phyloP scores from a whole-genome alignment of 108 stramenopile species.

The Pseudonitzschia pungens region DNA sequence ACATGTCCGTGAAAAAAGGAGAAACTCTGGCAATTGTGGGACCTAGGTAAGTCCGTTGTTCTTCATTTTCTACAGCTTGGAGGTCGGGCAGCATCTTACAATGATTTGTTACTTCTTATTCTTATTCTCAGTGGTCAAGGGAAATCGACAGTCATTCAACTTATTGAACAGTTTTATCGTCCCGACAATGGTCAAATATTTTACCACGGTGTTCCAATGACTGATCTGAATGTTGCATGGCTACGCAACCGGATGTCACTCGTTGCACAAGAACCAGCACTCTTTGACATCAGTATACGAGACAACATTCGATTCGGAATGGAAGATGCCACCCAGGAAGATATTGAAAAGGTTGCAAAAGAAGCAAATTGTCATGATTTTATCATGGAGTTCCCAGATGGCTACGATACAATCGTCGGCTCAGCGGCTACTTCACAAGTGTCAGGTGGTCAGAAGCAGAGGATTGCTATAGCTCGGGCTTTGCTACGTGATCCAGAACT shows the following conservation, averaged over 20 bases:
- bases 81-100: no score
- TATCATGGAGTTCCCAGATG: constrained; percentile 65
- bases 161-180: constrained; percentile 96
- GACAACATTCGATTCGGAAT: constrained; percentile 90
- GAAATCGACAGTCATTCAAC: constrained; percentile 78
- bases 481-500: constrained; percentile 77
- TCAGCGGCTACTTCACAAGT: constrained; percentile 55
- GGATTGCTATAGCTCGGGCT: constrained; percentile 88
- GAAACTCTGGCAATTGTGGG: constrained; percentile 34
- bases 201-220: constrained; percentile 82
- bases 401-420: constrained; percentile 53
- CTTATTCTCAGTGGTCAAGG: constrained; percentile 80
- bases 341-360: constrained; percentile 81
- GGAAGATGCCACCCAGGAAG: constrained; percentile 45
- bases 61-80: no score
- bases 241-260: constrained; percentile 85
- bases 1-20: constrained; percentile 39
- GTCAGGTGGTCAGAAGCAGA: constrained; percentile 61
- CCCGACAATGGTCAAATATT: constrained; percentile 72
- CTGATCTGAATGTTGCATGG: constrained; percentile 68
- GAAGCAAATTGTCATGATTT: constrained; percentile 90
- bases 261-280: constrained; percentile 91
- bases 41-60: no score
- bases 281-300: constrained; percentile 86
- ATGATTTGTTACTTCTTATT: no score